These are phyloP conservation scores for Xylaria sp. DNA, from an alignment of 2,329 filamentous ascomycete species.

Conservation along the genomic window DNA sequence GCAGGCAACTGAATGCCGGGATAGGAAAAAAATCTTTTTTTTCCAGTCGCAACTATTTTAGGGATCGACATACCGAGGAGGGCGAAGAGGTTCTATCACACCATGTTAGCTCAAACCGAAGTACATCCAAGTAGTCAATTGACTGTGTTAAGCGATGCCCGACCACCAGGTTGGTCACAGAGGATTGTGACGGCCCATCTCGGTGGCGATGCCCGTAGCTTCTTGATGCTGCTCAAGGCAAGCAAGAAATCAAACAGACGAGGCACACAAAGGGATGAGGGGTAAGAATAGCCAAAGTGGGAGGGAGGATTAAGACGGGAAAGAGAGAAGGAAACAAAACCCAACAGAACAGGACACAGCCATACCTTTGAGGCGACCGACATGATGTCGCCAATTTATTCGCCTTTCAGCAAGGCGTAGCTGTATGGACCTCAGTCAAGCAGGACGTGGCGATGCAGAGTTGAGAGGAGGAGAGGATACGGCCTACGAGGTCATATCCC, in stretches of 20 bases:
- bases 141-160: not conserved
- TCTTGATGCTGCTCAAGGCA: not conserved
- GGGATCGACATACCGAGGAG: conserved; percentile 84
- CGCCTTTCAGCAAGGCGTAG: conserved; percentile 63
- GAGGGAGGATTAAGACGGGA: conserved; percentile 1
- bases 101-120: conserved; percentile 44
- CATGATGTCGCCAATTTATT: conserved; percentile 68
- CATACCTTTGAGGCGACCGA: conserved; percentile 71
- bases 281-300: not conserved
- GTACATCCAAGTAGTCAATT: conserved; percentile 23
- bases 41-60: conserved; percentile 42
- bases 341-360: conserved; percentile 32
- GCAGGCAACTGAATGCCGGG: not conserved
- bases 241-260: not conserved
- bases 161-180: not conserved
- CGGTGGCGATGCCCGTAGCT: conserved; percentile 1
- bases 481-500: conserved; percentile 54
- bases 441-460: conserved; percentile 42
- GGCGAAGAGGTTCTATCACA: conserved; percentile 89
- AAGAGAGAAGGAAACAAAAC: conserved; percentile 13
- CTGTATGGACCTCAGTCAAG: conserved; percentile 50
- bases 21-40: conserved; percentile 41
- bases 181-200: not conserved
- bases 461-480: conserved; percentile 48
- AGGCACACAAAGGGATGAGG: not conserved